Conservation (phyloP, 768 basidiomycete species). For the Naganishia antarctica region DNA sequence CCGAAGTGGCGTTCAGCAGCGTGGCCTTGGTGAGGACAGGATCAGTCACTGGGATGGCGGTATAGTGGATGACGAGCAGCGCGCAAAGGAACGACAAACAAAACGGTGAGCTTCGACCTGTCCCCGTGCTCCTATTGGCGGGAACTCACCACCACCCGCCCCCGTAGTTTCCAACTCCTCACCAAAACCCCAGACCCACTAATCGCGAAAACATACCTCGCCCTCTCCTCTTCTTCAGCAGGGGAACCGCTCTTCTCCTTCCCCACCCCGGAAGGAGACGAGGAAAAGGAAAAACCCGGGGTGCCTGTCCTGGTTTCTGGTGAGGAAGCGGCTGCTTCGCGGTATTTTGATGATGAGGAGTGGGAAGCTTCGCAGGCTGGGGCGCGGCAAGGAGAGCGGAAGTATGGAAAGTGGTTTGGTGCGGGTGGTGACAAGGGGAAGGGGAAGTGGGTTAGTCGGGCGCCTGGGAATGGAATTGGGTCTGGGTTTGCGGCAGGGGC, state of each 20-base stretch:
- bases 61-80: conserved; percentile 28
- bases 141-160: too few relatives aligned
- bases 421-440: not conserved
- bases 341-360: not conserved
- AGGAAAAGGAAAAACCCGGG: not conserved
- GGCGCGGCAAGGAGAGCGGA: not conserved
- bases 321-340: not conserved
- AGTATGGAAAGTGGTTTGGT: not conserved
- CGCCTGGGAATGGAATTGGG: not conserved
- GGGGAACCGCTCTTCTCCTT: not conserved
- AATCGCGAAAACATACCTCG: conserved; percentile 32
- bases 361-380: not conserved
- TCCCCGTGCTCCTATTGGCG: too few relatives aligned
- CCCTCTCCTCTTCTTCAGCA: conserved; percentile 18
- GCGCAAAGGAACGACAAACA: conserved; percentile 29
- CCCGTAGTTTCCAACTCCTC: conserved; percentile 40
- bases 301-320: not conserved
- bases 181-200: conserved; percentile 40
- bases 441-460: not conserved
- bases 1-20: not conserved
- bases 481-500: too few relatives aligned
- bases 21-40: not conserved
- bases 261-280: not conserved
- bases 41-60: not conserved
- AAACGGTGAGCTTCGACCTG: conserved; percentile 37